Evolutionary conservation across 139 green algal genomes (phyloP).

Genomic region (Desmodesmus armatus): DNA sequence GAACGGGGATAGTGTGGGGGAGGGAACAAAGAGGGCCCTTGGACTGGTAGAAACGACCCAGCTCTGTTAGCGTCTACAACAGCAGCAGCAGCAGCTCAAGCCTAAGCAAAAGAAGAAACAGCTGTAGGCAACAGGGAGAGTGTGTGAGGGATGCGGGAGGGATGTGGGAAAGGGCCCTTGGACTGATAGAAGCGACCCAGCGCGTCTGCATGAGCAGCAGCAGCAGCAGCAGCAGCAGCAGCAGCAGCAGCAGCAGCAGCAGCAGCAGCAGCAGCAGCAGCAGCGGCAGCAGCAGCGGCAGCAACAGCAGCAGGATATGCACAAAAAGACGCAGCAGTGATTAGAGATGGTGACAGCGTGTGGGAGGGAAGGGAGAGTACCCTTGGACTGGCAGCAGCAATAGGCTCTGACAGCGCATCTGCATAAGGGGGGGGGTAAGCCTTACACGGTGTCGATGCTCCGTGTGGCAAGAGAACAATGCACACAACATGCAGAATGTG

Average conservation of each 20-base stretch:
- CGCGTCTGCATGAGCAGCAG: not conserved
- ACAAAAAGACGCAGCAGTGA: not conserved
- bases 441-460: not conserved
- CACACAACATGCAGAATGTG: not conserved
- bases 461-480: not conserved
- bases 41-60: constrained; percentile 55
- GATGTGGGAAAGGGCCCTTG: constrained; percentile 12
- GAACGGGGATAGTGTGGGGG: too few species aligned
- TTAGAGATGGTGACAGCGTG: too few species aligned
- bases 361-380: too few species aligned
- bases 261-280: not conserved
- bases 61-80: constrained; percentile 44
- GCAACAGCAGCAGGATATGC: not conserved
- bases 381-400: not conserved
- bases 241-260: not conserved
- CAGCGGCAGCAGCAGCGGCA: not conserved
- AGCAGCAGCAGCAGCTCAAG: not conserved
- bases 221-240: not conserved
- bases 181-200: too few species aligned
- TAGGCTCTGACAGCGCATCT: not conserved
- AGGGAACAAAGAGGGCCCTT: constrained; percentile 17
- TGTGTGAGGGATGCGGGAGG: too few species aligned
- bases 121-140: too few species aligned
- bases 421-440: not conserved
- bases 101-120: not conserved